phyloP scores from a whole-genome alignment of 805 yeast species.

The Kodamaea kakaduensis region DNA sequence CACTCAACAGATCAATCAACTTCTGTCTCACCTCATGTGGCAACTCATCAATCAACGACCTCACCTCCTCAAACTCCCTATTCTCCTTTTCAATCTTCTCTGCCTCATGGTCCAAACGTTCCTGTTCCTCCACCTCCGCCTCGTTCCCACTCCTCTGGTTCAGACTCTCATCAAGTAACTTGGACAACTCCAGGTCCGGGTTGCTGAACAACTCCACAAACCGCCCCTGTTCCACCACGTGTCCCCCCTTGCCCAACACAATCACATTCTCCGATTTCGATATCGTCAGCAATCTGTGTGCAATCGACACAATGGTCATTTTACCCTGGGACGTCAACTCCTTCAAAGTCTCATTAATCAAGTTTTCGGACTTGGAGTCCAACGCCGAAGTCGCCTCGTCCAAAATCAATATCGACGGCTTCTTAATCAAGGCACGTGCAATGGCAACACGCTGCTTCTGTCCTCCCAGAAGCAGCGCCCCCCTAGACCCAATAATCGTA shows the following conservation, averaged over 20 bases:
- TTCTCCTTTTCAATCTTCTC: slow-evolving; percentile 18
- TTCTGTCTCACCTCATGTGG: slow-evolving; percentile 29
- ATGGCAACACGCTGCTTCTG: slow-evolving; percentile 76
- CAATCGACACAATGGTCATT: slow-evolving; percentile 43
- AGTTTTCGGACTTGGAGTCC: slow-evolving; percentile 48
- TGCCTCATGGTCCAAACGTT: slow-evolving; percentile 23
- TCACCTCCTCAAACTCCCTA: slow-evolving; percentile 21
- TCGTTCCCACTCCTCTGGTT: slow-evolving; percentile 15
- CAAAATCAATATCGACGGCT: slow-evolving; percentile 58
- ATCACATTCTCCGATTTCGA: slow-evolving; percentile 42
- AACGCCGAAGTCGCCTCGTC: slow-evolving; percentile 71
- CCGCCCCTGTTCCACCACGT: slow-evolving; percentile 38
- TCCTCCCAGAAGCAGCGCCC: slow-evolving; percentile 65
- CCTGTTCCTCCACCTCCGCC: slow-evolving; percentile 22
- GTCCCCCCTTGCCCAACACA: slow-evolving; percentile 40
- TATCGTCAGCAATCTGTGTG: slow-evolving; percentile 43
- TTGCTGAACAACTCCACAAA: slow-evolving; percentile 39
- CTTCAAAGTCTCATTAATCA: slow-evolving; percentile 40
- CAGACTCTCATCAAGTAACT: slow-evolving; percentile 36
- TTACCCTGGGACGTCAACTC: slow-evolving; percentile 34
- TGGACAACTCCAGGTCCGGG: slow-evolving; percentile 39
- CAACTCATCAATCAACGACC: slow-evolving; percentile 34
- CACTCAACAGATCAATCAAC: slow-evolving; percentile 13
- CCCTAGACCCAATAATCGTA: slow-evolving; percentile 53
- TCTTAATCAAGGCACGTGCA: slow-evolving; percentile 67